phyloP scores from a whole-genome alignment of 768 basidiomycete genomes.

The Kwoniella shandongensis region DNA sequence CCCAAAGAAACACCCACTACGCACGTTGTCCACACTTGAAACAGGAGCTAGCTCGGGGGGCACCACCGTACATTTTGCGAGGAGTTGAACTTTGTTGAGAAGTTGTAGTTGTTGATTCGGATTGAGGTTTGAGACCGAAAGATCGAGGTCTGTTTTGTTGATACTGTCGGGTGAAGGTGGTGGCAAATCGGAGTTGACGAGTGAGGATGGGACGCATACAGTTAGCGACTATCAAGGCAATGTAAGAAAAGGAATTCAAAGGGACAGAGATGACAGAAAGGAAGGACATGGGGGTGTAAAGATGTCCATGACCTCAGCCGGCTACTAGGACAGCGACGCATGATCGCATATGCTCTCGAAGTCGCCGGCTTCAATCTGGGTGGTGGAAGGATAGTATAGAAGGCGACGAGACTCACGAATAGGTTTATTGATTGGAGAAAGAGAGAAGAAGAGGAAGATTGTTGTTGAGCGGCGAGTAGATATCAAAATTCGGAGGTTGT shows the following conservation, averaged over 20 bases:
- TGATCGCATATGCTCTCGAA: too few relatives aligned
- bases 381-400: too few relatives aligned
- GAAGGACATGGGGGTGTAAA: background rate
- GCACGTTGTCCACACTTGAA: slow-evolving; percentile 49
- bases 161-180: background rate
- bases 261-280: background rate
- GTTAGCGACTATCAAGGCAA: too few relatives aligned
- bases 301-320: too few relatives aligned
- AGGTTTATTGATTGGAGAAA: background rate
- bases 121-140: too few relatives aligned
- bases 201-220: slow-evolving; percentile 2
- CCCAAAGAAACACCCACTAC: slow-evolving; percentile 31
- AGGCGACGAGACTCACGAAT: slow-evolving; percentile 2
- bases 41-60: slow-evolving; percentile 38
- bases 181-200: background rate
- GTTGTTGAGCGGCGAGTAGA: slow-evolving; percentile 9
- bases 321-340: too few relatives aligned
- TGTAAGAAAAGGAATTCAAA: background rate
- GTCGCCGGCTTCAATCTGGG: too few relatives aligned
- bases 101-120: background rate
- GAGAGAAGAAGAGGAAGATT: background rate
- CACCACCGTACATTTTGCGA: slow-evolving; percentile 38
- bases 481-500: too few relatives aligned
- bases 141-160: too few relatives aligned
- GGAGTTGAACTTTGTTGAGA: slow-evolving; percentile 7